A percentile compares a stretch with the other conserved stretches of the same genome.
Evolutionary conservation across 495 filamentous ascomycete species (phyloP).

Genomic region (Neurospora sp.): DNA sequence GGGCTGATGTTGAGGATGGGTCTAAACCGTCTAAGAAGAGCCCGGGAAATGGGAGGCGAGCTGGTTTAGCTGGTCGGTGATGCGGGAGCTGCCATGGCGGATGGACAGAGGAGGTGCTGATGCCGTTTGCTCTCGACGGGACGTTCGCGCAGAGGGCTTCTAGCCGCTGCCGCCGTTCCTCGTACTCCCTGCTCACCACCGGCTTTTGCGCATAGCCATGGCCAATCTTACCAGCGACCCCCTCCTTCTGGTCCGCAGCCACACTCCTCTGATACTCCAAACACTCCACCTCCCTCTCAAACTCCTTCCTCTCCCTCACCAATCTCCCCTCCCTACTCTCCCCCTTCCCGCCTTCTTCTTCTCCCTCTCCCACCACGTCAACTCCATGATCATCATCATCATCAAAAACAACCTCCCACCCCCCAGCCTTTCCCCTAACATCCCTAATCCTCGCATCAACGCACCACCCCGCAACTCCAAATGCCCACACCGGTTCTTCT

Average conservation of each 20-base stretch:
- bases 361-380: too few species aligned
- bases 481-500: not conserved
- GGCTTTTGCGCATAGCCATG: not conserved
- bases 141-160: not conserved
- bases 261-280: not conserved
- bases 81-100: constrained; percentile 13
- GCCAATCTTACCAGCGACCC: not conserved
- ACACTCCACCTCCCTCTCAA: not conserved
- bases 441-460: not conserved
- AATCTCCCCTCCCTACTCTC: not conserved
- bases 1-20: constrained; percentile 7
- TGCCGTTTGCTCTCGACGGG: not conserved
- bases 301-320: not conserved
- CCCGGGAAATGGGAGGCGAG: constrained; percentile 6
- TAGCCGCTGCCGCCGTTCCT: accelerated
- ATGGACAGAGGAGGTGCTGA: not conserved
- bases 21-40: not conserved
- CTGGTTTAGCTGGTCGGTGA: not conserved
- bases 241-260: not conserved
- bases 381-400: not conserved
- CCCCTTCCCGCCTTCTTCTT: not conserved
- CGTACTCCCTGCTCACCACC: not conserved
- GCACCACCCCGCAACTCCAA: not conserved
- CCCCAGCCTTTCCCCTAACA: not conserved
- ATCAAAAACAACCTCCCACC: not conserved